Evolutionary conservation across 139 green algal species (phyloP).

Genomic region (Astrephomene gubernaculifera): DNA sequence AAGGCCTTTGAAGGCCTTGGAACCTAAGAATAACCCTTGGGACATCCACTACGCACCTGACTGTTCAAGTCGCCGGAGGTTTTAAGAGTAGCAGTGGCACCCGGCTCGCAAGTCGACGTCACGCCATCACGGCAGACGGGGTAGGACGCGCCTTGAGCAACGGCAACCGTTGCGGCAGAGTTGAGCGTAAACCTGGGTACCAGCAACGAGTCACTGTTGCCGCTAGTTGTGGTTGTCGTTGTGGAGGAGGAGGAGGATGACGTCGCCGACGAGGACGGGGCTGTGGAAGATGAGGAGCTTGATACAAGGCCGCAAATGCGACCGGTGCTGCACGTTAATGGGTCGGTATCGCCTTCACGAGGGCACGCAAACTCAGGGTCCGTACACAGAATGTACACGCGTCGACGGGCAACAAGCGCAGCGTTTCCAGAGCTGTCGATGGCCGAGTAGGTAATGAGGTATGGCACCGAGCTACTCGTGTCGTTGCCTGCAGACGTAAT

Average conservation of each 20-base stretch:
- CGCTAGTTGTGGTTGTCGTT: not conserved
- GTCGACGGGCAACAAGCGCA: not conserved
- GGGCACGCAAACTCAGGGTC: constrained; percentile 1
- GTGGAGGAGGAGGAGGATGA: too few relatives aligned
- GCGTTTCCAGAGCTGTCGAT: not conserved
- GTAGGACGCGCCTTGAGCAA: constrained; percentile 2
- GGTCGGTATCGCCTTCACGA: not conserved
- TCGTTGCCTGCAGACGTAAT: constrained; percentile 9
- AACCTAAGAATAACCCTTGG: too few relatives aligned
- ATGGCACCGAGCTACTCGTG: not conserved
- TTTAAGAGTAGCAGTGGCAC: not conserved
- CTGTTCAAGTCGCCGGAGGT: not conserved
- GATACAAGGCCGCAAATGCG: not conserved
- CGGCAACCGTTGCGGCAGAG: not conserved
- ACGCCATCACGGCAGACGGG: not conserved
- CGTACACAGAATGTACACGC: constrained; percentile 23
- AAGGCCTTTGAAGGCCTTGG: too few relatives aligned
- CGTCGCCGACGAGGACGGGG: too few relatives aligned
- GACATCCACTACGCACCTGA: not conserved
- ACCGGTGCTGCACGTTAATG: not conserved
- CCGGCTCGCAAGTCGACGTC: constrained; percentile 6
- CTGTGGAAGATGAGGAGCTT: too few relatives aligned
- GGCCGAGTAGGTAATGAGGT: constrained; percentile 4
- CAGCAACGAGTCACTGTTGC: not conserved
- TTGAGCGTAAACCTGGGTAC: constrained; percentile 1